These are phyloP conservation scores for Lipomyces kockii DNA, from an alignment of 805 yeast species.

Conservation along the genomic window DNA sequence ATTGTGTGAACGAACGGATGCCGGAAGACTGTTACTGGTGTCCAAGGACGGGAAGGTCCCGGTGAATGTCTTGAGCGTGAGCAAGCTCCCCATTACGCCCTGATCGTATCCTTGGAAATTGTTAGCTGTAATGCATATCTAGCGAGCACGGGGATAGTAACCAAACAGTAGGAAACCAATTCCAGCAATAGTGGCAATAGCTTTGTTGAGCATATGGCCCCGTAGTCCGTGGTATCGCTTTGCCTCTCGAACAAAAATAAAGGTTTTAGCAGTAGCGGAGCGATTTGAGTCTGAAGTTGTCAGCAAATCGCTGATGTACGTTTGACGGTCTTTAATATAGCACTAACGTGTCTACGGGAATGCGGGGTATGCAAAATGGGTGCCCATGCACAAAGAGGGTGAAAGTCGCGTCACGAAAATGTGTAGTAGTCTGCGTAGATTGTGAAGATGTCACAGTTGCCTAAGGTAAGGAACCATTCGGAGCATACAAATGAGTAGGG, in stretches of 20 bases:
- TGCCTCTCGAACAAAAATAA: not conserved
- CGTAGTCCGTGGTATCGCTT: slow-evolving; percentile 49
- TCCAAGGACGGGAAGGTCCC: slow-evolving; percentile 24
- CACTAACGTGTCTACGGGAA: too few species aligned
- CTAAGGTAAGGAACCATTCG: too few species aligned
- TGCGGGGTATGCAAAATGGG: too few species aligned
- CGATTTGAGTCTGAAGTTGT: not conserved
- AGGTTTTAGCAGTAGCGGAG: not conserved
- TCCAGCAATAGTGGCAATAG: slow-evolving; percentile 63
- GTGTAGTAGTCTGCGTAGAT: too few species aligned
- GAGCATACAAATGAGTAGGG: too few species aligned
- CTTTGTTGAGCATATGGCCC: slow-evolving; percentile 57
- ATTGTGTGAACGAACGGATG: slow-evolving; percentile 6
- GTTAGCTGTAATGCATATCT: too few species aligned
- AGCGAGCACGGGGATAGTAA: slow-evolving; percentile 54
- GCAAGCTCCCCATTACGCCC: slow-evolving; percentile 61
- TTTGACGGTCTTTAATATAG: too few species aligned
- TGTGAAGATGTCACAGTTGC: too few species aligned
- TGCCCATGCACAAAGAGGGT: too few species aligned
- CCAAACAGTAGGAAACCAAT: slow-evolving; percentile 73
- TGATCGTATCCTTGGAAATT: slow-evolving; percentile 58
- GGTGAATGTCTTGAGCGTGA: slow-evolving; percentile 24
- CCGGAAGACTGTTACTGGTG: not conserved
- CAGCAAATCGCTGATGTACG: too few species aligned
- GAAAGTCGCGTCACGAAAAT: too few species aligned